Evolutionary conservation across 352 stramenopile genomes (phyloP), one percentile per base, ranked within the genome.

Genomic region (Phytophthora tentaculata): DNA sequence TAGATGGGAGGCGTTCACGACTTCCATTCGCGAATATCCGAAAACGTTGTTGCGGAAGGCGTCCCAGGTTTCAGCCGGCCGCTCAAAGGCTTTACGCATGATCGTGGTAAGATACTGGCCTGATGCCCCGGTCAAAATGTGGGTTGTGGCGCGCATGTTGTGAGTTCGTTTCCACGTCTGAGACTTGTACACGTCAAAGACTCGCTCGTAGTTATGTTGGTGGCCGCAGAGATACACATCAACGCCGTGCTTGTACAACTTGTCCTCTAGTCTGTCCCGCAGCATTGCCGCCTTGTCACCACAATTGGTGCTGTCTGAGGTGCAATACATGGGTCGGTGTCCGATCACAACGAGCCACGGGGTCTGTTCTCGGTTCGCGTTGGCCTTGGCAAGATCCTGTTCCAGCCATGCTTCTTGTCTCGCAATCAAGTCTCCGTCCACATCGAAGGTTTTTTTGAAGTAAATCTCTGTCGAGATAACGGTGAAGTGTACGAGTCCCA

Each of bases 151-250:
- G 16, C 68, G 69, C 83, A 95, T 94, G 74, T 97, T 91, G 58
- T 48, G 78, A 24, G 87, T 95, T 20, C 75, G 76, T 32, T 76
- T 67, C 73, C 73, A 80, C 4, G 86, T 95, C 44, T 73, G 37
- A 1, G 67, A 80, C 19, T 77, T 74, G 71, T 94, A 95, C 9
- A 96, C 74, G 51, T 95, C 89, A 45, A 84, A 96, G 14, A 85
- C 86, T 43, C 90, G 82, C 61, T 96, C 90, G 72, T 96, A 97
- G 77, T 97, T 96, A 80, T 97, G 90, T 65, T 96, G 86, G 72
- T 97, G 90, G 8, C 90, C 90, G 41, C 86, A 94, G 19, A 97
- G 74, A 72, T 96, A 97, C 23, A 97, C 64, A 52, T 97, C 90
- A 14, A 97, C 90, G 22, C 87, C 88, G 51, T 93, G 69, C 7